Evolutionary conservation across 1,284 basidiomycete species (phyloP).

Genomic region (Cystobasidiaceae sp.): DNA sequence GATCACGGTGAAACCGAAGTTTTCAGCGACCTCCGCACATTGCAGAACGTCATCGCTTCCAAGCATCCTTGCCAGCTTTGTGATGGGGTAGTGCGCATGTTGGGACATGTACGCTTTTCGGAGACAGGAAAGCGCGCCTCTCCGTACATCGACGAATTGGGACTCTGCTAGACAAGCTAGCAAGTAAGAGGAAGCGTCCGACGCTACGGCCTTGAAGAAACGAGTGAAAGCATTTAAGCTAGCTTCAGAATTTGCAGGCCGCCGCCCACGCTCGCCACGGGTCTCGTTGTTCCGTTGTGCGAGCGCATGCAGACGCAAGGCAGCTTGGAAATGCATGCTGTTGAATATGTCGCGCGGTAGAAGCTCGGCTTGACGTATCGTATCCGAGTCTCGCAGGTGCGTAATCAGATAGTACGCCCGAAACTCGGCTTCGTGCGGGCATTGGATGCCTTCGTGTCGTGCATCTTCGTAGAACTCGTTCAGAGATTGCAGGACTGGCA

Average conservation of each 20-base stretch:
- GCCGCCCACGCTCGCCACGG: constrained; percentile 50
- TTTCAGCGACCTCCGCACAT: constrained; percentile 46
- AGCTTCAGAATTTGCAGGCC: constrained; percentile 51
- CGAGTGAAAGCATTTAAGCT: constrained; percentile 58
- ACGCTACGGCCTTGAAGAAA: constrained; percentile 52
- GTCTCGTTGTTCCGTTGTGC: constrained; percentile 70
- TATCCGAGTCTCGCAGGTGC: constrained; percentile 78
- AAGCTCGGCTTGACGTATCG: constrained; percentile 62
- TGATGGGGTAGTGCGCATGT: constrained; percentile 44
- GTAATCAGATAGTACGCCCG: constrained; percentile 88
- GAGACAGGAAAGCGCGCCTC: constrained; percentile 52
- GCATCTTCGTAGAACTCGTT: constrained; percentile 88
- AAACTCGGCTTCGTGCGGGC: constrained; percentile 85
- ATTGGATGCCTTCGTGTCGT: constrained; percentile 56
- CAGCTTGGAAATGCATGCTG: constrained; percentile 72
- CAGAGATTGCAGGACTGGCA: constrained; percentile 83
- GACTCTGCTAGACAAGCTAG: constrained; percentile 54
- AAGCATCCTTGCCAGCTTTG: constrained; percentile 47
- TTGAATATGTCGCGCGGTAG: constrained; percentile 67
- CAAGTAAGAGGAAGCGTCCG: constrained; percentile 49
- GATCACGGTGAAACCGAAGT: constrained; percentile 41
- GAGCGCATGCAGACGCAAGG: constrained; percentile 69
- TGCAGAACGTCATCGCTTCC: constrained; percentile 50
- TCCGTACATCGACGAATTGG: constrained; percentile 52
- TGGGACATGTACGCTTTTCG: constrained; percentile 50